Conservation (phyloP, 805 yeast genomes). For the Lipomyces sp. region DNA sequence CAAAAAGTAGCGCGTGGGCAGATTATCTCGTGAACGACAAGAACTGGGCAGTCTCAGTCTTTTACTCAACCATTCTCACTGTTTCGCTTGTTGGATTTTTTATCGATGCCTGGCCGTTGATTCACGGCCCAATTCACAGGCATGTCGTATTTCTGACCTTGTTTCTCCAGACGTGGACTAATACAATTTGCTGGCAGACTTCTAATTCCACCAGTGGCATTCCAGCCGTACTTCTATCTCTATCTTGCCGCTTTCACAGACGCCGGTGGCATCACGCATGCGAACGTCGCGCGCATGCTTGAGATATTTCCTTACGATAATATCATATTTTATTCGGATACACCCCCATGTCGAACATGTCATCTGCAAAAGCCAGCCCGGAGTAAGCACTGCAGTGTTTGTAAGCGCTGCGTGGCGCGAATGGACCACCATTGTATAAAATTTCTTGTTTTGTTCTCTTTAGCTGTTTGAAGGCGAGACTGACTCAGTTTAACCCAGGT, state of each 20-base stretch:
- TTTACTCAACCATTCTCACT: slow-evolving; percentile 22
- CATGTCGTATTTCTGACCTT: slow-evolving; percentile 4
- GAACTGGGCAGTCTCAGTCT: slow-evolving; percentile 31
- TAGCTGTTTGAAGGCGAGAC: not conserved
- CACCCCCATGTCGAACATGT: slow-evolving; percentile 49
- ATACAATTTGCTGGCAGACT: too few species aligned
- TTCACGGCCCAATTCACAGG: slow-evolving; percentile 18
- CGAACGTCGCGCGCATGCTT: slow-evolving; percentile 32
- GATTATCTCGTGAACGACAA: slow-evolving; percentile 28
- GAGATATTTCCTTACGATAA: slow-evolving; percentile 45
- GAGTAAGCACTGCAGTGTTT: slow-evolving; percentile 57
- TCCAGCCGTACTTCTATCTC: slow-evolving; percentile 32
- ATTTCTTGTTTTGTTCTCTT: not conserved
- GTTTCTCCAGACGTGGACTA: too few species aligned
- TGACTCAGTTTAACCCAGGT: slow-evolving; percentile 11
- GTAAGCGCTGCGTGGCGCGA: slow-evolving; percentile 47
- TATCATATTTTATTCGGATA: slow-evolving; percentile 50
- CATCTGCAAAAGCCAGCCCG: slow-evolving; percentile 51
- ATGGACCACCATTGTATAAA: slow-evolving; percentile 59
- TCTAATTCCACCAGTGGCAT: slow-evolving; percentile 27
- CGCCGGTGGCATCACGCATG: slow-evolving; percentile 39
- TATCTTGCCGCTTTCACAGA: slow-evolving; percentile 37
- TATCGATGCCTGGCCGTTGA: slow-evolving; percentile 21
- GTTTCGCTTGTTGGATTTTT: slow-evolving; percentile 25
- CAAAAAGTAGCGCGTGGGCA: not conserved